Evolutionary conservation across 2,329 filamentous ascomycete species (phyloP).

Genomic region (Dothiorella sarmentorum): DNA sequence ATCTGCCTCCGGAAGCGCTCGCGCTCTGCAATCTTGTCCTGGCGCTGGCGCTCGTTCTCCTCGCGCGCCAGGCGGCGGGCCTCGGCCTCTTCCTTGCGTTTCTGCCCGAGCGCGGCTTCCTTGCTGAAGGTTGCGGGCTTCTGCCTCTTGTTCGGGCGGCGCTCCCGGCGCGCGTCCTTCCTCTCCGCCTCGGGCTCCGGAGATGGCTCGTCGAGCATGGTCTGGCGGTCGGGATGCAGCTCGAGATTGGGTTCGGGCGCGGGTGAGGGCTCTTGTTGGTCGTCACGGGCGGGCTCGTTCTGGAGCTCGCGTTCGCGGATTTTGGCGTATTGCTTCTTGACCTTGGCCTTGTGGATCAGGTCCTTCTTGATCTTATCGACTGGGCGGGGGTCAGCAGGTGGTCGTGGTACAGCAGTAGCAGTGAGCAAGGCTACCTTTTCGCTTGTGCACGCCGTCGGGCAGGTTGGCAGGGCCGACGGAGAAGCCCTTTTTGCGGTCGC

Average conservation of each 20-base stretch:
- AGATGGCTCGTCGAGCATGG: conserved; percentile 50
- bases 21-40: conserved; percentile 55
- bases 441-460: conserved; percentile 81
- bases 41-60: conserved; percentile 60
- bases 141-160: conserved; percentile 25
- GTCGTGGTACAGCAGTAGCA: not conserved
- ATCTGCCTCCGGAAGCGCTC: conserved; percentile 68
- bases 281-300: conserved; percentile 33
- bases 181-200: conserved; percentile 23
- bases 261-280: conserved; percentile 28
- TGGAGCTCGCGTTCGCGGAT: conserved; percentile 58
- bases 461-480: conserved; percentile 84
- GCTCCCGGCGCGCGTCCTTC: conserved; percentile 22
- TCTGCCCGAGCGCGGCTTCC: conserved; percentile 46
- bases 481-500: conserved; percentile 64
- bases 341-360: conserved; percentile 86
- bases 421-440: conserved; percentile 60
- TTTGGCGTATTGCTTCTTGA: conserved; percentile 90
- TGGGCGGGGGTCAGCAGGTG: conserved; percentile 34
- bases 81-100: conserved; percentile 61
- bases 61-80: conserved; percentile 57
- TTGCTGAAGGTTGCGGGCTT: conserved; percentile 41
- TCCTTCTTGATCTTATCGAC: conserved; percentile 86
- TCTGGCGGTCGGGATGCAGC: conserved; percentile 59
- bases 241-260: conserved; percentile 42